A percentile compares a stretch with the other conserved stretches of the same genome.
These are phyloP conservation scores for Phytophthora ramorum DNA, from an alignment of 352 stramenopile species.

Conservation along the genomic window DNA sequence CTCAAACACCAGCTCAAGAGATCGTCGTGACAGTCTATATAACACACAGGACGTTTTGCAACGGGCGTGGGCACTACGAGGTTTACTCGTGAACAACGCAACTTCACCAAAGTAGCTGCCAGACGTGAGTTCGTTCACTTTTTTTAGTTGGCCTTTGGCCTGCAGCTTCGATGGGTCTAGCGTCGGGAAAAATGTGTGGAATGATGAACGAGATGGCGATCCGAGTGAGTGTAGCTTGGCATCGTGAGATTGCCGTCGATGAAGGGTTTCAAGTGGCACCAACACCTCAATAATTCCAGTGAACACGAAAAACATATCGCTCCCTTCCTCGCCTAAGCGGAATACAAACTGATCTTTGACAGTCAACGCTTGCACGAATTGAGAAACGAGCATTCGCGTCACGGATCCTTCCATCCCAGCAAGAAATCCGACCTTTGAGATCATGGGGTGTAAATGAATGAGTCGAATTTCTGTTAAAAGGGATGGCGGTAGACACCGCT, in stretches of 20 bases:
- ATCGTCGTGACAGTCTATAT: conserved; percentile 54
- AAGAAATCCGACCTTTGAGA: conserved; percentile 62
- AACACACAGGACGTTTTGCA: conserved; percentile 67
- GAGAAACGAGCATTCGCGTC: conserved; percentile 59
- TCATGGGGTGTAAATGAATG: conserved; percentile 65
- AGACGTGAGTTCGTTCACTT: conserved; percentile 61
- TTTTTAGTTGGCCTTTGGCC: conserved; percentile 43
- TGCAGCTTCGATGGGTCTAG: conserved; percentile 36
- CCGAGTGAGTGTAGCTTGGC: conserved; percentile 15
- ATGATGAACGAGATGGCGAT: conserved; percentile 21
- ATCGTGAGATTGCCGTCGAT: conserved; percentile 44
- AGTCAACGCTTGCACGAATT: conserved; percentile 57
- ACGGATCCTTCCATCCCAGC: conserved; percentile 56
- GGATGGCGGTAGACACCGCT: conserved; percentile 55
- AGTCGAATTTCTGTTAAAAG: conserved; percentile 64
- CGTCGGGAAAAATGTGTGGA: conserved; percentile 27
- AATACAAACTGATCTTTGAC: conserved; percentile 59
- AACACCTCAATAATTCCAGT: conserved; percentile 60
- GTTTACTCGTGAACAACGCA: conserved; percentile 56
- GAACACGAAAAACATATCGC: conserved; percentile 73
- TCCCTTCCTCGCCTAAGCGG: conserved; percentile 51
- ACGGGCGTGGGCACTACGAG: conserved; percentile 50
- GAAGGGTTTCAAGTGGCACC: conserved; percentile 40
- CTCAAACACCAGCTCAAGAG: conserved; percentile 69
- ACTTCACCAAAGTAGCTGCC: conserved; percentile 69